A percentile compares a stretch with the other conserved stretches of the same genome.
These are phyloP conservation scores for Chalciporus chontae DNA, from an alignment of 768 basidiomycete species.

Conservation along the genomic window DNA sequence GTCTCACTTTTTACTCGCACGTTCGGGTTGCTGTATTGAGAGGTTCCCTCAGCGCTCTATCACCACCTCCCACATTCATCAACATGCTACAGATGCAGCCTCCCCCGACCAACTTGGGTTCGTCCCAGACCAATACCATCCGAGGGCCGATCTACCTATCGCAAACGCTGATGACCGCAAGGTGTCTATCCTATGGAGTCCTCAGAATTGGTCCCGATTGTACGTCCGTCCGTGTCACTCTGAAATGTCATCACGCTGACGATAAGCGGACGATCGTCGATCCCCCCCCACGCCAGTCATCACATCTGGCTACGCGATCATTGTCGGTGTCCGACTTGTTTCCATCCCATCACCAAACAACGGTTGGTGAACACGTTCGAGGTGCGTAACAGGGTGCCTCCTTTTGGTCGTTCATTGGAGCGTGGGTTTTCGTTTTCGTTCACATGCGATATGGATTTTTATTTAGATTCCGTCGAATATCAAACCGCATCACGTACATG, in stretches of 20 bases:
- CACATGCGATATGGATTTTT: not conserved
- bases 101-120: conserved; percentile 31
- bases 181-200: conserved; percentile 72
- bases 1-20: not conserved
- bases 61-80: not conserved
- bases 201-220: conserved; percentile 73
- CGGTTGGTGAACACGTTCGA: conserved; percentile 84
- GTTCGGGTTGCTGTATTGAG: not conserved
- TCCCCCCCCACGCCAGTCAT: conserved; percentile 49
- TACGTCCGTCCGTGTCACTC: conserved; percentile 35
- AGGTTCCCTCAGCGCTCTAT: not conserved
- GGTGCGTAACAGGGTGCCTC: conserved; percentile 36
- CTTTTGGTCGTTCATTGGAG: not conserved
- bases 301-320: conserved; percentile 92
- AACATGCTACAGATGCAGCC: conserved; percentile 3
- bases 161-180: conserved; percentile 54
- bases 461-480: conserved; percentile 82
- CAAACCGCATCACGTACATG: conserved; percentile 53
- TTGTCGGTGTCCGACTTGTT: conserved; percentile 84
- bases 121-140: conserved; percentile 9
- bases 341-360: conserved; percentile 86
- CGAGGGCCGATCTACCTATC: conserved; percentile 41
- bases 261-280: not conserved
- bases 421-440: not conserved
- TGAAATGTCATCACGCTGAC: not conserved